Percentiles rank a stretch among this genome's conserved stretches.
These are phyloP conservation scores for Saksenaea vasiformis DNA, from an alignment of 371 early-diverging fungal genomes.

Conservation along the genomic window DNA sequence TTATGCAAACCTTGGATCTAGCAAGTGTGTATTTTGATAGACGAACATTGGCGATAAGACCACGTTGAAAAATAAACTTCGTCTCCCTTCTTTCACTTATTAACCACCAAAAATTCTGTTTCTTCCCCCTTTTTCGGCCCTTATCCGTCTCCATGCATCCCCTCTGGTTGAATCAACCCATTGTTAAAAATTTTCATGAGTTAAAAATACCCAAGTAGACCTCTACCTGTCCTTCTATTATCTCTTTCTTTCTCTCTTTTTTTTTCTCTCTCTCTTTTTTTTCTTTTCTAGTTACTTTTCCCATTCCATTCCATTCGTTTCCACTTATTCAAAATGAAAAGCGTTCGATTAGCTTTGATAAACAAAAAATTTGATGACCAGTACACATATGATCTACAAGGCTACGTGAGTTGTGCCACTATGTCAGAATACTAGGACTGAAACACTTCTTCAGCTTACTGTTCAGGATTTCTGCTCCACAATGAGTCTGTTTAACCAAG, in stretches of 20 bases:
- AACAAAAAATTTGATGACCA: constrained; percentile 47
- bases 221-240: background rate
- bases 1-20: background rate
- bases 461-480: constrained; percentile 29
- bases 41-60: background rate
- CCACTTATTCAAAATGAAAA: constrained; percentile 30
- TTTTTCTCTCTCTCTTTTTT: constrained; percentile 2
- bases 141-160: constrained; percentile 2
- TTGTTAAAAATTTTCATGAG: background rate
- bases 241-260: background rate
- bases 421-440: background rate
- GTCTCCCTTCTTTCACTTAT: constrained; percentile 1
- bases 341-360: constrained; percentile 32
- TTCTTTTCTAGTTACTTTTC: background rate
- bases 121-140: background rate
- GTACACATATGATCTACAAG: constrained; percentile 53
- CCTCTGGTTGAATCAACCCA: background rate
- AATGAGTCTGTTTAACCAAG: constrained; percentile 30
- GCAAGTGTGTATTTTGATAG: background rate
- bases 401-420: constrained; percentile 26
- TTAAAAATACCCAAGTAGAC: background rate
- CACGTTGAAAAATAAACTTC: background rate
- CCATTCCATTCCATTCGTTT: constrained; percentile 10
- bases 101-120: background rate
- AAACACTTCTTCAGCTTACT: constrained; percentile 22